A percentile compares a stretch with the other conserved stretches of the same genome.
Evolutionary conservation across 1,139 yeast species (phyloP).

Genomic region (Saccharomyces hybrid): DNA sequence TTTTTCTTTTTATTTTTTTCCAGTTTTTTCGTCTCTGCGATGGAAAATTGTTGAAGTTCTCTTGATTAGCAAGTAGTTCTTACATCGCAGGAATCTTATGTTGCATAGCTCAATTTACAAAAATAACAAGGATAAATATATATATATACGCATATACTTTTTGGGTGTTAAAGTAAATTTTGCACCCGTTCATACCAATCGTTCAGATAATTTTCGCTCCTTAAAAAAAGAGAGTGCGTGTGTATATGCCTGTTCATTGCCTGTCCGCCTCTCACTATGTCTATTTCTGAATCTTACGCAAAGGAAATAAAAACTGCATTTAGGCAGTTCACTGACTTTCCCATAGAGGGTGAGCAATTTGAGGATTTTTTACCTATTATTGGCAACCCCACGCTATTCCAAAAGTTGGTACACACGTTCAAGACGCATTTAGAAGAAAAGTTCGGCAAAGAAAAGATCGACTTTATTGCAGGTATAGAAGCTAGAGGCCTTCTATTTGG

Average conservation of each 20-base stretch:
- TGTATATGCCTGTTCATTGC: background rate
- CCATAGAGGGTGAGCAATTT: conserved; percentile 74
- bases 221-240: background rate
- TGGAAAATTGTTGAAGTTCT: background rate
- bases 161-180: background rate
- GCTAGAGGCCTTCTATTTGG: conserved; percentile 93
- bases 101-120: background rate
- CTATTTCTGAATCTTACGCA: conserved; percentile 36
- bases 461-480: conserved; percentile 84
- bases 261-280: background rate
- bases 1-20: background rate
- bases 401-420: conserved; percentile 68
- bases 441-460: conserved; percentile 49
- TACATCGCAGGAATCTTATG: background rate
- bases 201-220: background rate
- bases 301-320: conserved; percentile 51
- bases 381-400: conserved; percentile 68
- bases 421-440: conserved; percentile 55
- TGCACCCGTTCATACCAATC: background rate
- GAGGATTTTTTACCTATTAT: conserved; percentile 91
- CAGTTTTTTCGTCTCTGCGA: background rate
- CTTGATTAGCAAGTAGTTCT: background rate
- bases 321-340: conserved; percentile 82
- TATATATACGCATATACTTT: background rate
- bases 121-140: background rate